These are phyloP conservation scores for Ophiostoma himal-ulmi DNA, from an alignment of 2,329 filamentous ascomycete species.

Conservation along the genomic window DNA sequence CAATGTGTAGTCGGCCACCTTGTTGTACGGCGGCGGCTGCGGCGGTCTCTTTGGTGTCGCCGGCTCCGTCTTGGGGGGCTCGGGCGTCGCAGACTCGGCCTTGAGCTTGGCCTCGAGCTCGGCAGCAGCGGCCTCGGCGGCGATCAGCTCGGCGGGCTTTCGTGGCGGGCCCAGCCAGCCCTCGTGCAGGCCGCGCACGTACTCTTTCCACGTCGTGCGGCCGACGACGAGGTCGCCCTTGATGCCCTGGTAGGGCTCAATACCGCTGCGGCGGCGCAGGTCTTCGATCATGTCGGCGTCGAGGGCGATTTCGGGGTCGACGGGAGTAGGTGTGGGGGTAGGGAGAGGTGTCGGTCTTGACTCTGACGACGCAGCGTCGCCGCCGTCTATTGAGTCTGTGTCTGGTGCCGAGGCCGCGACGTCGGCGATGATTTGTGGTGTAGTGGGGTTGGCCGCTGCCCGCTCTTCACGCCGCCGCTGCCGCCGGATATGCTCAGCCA, in stretches of 20 bases:
- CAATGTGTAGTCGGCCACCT: conserved; percentile 62
- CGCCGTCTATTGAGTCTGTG: neutral
- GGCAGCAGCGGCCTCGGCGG: neutral
- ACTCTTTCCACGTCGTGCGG: conserved; percentile 95
- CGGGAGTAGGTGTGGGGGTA: conserved; percentile 23
- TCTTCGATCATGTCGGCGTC: conserved; percentile 57
- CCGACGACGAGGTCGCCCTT: conserved; percentile 85
- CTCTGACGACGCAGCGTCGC: neutral
- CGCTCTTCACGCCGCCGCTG: conserved; percentile 51
- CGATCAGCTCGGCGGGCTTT: conserved; percentile 7
- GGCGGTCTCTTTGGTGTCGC: conserved; percentile 48
- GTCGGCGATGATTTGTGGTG: neutral
- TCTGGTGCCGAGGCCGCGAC: neutral
- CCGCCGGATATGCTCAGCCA: conserved; percentile 81
- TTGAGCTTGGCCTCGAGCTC: conserved; percentile 14
- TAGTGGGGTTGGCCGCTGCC: neutral
- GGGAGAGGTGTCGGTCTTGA: neutral
- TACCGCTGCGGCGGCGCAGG: conserved; percentile 59
- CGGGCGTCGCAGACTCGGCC: neutral
- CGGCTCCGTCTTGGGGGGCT: conserved; percentile 27
- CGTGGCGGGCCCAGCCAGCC: conserved; percentile 83
- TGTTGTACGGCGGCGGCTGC: conserved; percentile 69
- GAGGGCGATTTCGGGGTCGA: conserved; percentile 40
- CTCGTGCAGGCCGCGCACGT: conserved; percentile 86
- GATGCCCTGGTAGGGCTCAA: conserved; percentile 65